Conservation (phyloP, 495 filamentous ascomycete species). For the Clavariopsis aquatica region DNA sequence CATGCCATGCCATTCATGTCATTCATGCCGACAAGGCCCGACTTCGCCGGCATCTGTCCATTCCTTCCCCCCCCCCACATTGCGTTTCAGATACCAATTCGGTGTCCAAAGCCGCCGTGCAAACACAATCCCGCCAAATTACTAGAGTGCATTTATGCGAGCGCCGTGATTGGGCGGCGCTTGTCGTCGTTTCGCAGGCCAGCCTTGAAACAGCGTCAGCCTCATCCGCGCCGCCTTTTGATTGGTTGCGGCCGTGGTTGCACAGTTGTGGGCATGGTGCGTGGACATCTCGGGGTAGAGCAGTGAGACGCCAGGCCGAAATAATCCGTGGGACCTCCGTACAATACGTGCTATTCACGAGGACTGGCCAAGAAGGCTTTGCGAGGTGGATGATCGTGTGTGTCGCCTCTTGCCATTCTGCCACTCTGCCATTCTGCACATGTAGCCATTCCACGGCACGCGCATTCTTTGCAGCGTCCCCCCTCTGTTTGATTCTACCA, state of each 20-base stretch:
- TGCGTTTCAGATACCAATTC: background rate
- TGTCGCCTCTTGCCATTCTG: background rate
- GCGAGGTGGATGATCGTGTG: too few relatives aligned
- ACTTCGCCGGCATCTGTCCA: background rate
- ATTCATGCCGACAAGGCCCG: too few relatives aligned
- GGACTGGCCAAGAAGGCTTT: too few relatives aligned
- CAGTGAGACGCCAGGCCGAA: background rate
- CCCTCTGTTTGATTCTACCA: too few relatives aligned
- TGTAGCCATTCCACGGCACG: background rate
- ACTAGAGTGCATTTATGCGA: background rate
- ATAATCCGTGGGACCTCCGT: background rate
- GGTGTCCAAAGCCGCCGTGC: background rate
- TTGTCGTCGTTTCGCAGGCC: background rate
- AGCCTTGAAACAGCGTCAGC: constrained; percentile 17
- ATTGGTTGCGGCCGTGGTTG: constrained; percentile 2
- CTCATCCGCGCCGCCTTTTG: background rate
- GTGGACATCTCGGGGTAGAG: background rate
- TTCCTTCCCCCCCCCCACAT: background rate
- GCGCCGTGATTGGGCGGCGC: background rate
- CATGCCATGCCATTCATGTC: background rate
- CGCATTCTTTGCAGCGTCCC: background rate
- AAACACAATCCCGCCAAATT: background rate
- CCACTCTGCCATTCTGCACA: background rate
- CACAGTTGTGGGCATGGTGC: background rate
- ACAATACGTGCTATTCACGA: too few relatives aligned